phyloP scores from a whole-genome alignment of 768 basidiomycete genomes.

The Pleurotus platypus region DNA sequence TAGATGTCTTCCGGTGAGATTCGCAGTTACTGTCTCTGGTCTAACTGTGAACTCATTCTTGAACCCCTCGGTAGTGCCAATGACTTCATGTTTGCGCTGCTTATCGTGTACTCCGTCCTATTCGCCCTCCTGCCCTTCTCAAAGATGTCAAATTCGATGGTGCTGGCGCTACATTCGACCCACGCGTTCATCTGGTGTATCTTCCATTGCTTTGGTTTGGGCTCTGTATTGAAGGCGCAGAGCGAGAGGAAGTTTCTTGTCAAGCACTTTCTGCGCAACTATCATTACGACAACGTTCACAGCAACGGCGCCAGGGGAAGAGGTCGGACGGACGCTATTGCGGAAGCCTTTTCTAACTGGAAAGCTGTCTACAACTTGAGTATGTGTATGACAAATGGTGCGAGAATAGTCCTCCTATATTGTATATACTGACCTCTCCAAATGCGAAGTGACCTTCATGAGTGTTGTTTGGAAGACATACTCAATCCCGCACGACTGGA shows the following conservation, averaged over 20 bases:
- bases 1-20: slow-evolving; percentile 81
- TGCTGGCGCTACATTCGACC: slow-evolving; percentile 67
- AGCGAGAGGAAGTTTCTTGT: slow-evolving; percentile 86
- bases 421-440: slow-evolving; percentile 8
- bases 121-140: slow-evolving; percentile 52
- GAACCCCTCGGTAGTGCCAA: slow-evolving; percentile 56
- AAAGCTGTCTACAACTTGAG: slow-evolving; percentile 90
- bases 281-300: slow-evolving; percentile 76
- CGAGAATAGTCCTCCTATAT: slow-evolving; percentile 1
- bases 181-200: slow-evolving; percentile 86
- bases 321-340: slow-evolving; percentile 60
- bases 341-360: slow-evolving; percentile 95
- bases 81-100: slow-evolving; percentile 77
- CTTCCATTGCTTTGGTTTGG: slow-evolving; percentile 87
- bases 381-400: slow-evolving; percentile 93
- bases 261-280: slow-evolving; percentile 91
- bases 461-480: slow-evolving; percentile 92
- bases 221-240: slow-evolving; percentile 80
- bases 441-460: slow-evolving; percentile 67
- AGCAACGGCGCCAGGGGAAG: slow-evolving; percentile 29
- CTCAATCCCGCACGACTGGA: slow-evolving; percentile 78
- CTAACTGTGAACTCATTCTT: slow-evolving; percentile 14
- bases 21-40: slow-evolving; percentile 1
- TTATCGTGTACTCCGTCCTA: slow-evolving; percentile 65
- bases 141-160: slow-evolving; percentile 38